Base-by-base conservation (phyloP, 2,329 filamentous ascomycete genomes). In the Fonsecaea multimorphosa region DNA sequence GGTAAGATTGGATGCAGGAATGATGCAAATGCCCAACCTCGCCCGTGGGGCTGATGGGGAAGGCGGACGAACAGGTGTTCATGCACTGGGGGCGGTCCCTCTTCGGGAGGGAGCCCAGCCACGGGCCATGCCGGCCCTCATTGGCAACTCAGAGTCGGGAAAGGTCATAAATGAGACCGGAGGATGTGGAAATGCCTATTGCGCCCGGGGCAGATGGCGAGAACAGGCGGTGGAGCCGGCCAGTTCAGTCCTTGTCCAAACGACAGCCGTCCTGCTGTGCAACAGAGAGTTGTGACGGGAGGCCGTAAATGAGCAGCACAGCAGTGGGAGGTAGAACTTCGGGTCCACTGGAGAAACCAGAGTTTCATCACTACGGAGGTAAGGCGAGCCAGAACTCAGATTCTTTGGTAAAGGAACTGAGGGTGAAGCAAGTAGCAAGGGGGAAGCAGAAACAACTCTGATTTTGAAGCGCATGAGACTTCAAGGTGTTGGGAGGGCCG, bases 11-110 rank as follows among this genome's bases (percentile, higher is more conserved):
- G n/a, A 19, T 31, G 29, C 29, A 51, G 40, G 38, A 49, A 52
- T 3, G 31, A 38, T 16, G 29, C 56, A 27, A 22, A 19, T 44
- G 56, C 31, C 31, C 34, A 46, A 34, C 31, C 22, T 60, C 12
- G 16, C 19, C 57, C n/a, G 19, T 53, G 58, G 44, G 58, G 32
- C 46, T 9, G 3, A 14, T n/a, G 22, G 44, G 57, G 29, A 11
- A 64, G 46, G 56, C 57, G 61, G 65, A 67, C 68, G 68, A 72
- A 71, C 70, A 66, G 63, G 64, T 67, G 69, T 72, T 72, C 70
- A 72, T 71, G 70, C 70, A 68, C 40, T 31, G 61, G 22, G 61
- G 22, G 36, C 54, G 59, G 57, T 40, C 32, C 57, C 61, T 60
- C 58, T 60, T 52, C 58, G 44, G 51, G 29, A 55, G 24, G 22